These are phyloP conservation scores for Lagenidium giganteum DNA, from an alignment of 352 stramenopile genomes.

Conservation along the genomic window DNA sequence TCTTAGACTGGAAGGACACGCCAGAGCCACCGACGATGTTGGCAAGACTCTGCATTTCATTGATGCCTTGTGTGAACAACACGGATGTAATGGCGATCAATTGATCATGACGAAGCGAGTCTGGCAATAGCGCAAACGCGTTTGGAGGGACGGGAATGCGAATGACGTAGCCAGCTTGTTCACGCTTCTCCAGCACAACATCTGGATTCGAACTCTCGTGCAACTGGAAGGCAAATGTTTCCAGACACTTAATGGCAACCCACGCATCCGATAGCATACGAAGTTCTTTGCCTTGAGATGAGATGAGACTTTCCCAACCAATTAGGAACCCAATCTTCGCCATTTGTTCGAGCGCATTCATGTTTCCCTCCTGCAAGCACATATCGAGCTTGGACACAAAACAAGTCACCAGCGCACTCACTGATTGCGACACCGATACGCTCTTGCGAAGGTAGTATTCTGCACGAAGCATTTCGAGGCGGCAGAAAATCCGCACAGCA, in stretches of 20 bases:
- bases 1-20: slow-evolving; percentile 79
- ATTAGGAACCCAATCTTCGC: slow-evolving; percentile 83
- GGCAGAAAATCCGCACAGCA: slow-evolving; percentile 54
- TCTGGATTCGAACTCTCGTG: slow-evolving; percentile 32
- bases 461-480: slow-evolving; percentile 64
- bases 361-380: slow-evolving; percentile 54
- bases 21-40: slow-evolving; percentile 84
- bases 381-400: slow-evolving; percentile 78
- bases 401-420: slow-evolving; percentile 75
- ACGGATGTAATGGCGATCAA: slow-evolving; percentile 75
- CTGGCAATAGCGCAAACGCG: slow-evolving; percentile 45
- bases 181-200: slow-evolving; percentile 56
- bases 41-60: slow-evolving; percentile 91
- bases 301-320: slow-evolving; percentile 94
- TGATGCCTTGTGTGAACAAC: slow-evolving; percentile 90
- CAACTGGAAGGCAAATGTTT: slow-evolving; percentile 83
- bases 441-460: slow-evolving; percentile 85
- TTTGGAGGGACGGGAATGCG: slow-evolving; percentile 35
- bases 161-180: slow-evolving; percentile 66
- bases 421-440: slow-evolving; percentile 76
- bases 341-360: slow-evolving; percentile 63
- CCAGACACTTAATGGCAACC: slow-evolving; percentile 85
- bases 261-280: slow-evolving; percentile 92
- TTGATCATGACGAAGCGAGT: slow-evolving; percentile 36
- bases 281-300: slow-evolving; percentile 93